phyloP scores from a whole-genome alignment of 345 rosid species.

The Stellera chamaejasme region DNA sequence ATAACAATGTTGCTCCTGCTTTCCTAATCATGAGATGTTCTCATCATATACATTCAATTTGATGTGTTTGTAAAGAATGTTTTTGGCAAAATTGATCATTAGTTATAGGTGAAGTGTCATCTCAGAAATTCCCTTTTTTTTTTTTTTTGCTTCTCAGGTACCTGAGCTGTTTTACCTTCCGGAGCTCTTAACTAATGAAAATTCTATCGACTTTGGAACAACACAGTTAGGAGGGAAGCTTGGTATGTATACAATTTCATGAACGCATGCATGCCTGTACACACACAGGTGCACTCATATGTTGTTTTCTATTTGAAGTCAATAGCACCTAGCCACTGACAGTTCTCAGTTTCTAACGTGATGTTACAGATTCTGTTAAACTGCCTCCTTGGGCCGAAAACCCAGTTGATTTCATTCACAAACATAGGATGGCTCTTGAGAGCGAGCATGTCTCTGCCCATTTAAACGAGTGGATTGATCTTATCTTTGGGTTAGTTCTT shows the following conservation, averaged over 20 bases:
- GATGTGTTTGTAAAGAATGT: not conserved
- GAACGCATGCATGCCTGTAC: not conserved
- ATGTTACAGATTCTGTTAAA: conserved; percentile 67
- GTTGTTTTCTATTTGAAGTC: not conserved
- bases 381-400: conserved; percentile 97
- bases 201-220: conserved; percentile 81
- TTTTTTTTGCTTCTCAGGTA: conserved; percentile 38
- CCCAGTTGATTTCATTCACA: conserved; percentile 89
- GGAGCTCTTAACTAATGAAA: conserved; percentile 84
- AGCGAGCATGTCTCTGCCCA: conserved; percentile 94
- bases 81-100: conserved; percentile 8
- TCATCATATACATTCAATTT: conserved; percentile 1
- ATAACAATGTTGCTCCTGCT: not conserved
- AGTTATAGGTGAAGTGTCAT: conserved; percentile 4
- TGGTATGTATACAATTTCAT: conserved; percentile 40
- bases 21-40: not conserved
- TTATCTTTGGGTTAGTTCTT: conserved; percentile 77
- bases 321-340: too few relatives aligned
- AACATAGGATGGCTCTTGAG: conserved; percentile 92
- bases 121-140: conserved; percentile 10
- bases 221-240: conserved; percentile 89
- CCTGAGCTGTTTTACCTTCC: conserved; percentile 99
- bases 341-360: not conserved
- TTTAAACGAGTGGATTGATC: conserved; percentile 99
- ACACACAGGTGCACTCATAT: too few relatives aligned